Percentiles rank a stretch among this genome's conserved stretches.
These are phyloP conservation scores for Fusarium pininemorale DNA, from an alignment of 2,329 filamentous ascomycete genomes.

Conservation along the genomic window DNA sequence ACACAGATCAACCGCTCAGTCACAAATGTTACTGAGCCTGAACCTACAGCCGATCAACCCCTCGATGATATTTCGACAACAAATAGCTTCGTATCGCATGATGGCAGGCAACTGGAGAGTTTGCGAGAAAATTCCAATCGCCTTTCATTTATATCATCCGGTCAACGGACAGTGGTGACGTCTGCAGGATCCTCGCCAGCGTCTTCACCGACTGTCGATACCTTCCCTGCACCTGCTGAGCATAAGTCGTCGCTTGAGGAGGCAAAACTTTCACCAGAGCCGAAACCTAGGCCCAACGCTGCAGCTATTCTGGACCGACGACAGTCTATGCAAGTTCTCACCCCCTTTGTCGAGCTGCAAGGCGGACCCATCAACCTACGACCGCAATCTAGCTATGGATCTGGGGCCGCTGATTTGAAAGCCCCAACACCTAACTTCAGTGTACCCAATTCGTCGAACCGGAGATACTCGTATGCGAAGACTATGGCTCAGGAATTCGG, in stretches of 20 bases:
- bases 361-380: slow-evolving; percentile 39
- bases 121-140: slow-evolving; percentile 66
- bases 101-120: slow-evolving; percentile 66
- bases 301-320: slow-evolving; percentile 60
- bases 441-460: slow-evolving; percentile 57
- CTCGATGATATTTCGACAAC: slow-evolving; percentile 66
- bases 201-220: slow-evolving; percentile 64
- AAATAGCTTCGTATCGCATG: slow-evolving; percentile 66
- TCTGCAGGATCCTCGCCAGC: slow-evolving; percentile 64
- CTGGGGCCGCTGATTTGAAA: slow-evolving; percentile 16
- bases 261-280: slow-evolving; percentile 44
- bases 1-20: slow-evolving; percentile 16
- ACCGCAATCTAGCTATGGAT: slow-evolving; percentile 36
- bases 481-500: slow-evolving; percentile 34
- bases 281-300: slow-evolving; percentile 61
- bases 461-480: slow-evolving; percentile 56
- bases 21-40: slow-evolving; percentile 32
- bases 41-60: slow-evolving; percentile 51
- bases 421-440: slow-evolving; percentile 61
- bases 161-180: slow-evolving; percentile 67
- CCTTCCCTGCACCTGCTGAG: slow-evolving; percentile 49
- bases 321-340: slow-evolving; percentile 60
- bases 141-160: slow-evolving; percentile 68
- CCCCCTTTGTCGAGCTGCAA: slow-evolving; percentile 54
- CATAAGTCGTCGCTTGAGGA: slow-evolving; percentile 36